phyloP scores from a whole-genome alignment of 2,329 filamentous ascomycete species.

The Paracorniculantispora psalliotae region DNA sequence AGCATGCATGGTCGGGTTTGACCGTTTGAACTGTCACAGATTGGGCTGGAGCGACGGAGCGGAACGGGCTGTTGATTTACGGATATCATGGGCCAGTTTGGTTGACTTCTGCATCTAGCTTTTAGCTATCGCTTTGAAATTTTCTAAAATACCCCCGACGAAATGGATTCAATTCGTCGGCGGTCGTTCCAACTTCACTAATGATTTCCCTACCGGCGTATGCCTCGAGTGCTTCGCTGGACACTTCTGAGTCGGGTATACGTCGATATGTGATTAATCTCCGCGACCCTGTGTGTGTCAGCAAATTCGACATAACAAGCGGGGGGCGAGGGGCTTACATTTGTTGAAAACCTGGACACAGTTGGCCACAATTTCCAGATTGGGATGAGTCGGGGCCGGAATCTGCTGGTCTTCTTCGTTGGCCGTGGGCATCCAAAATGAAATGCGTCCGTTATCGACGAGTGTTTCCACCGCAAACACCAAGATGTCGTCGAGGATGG shows the following conservation, averaged over 20 bases:
- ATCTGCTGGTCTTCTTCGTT: slow-evolving; percentile 75
- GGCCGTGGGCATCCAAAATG: slow-evolving; percentile 96
- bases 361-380: slow-evolving; percentile 65
- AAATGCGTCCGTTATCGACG: slow-evolving; percentile 72
- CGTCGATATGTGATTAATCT: slow-evolving; percentile 82
- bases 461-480: slow-evolving; percentile 73
- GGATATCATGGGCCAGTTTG: slow-evolving; percentile 7
- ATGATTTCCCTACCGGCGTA: slow-evolving; percentile 27
- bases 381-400: slow-evolving; percentile 69
- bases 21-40: not conserved
- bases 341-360: slow-evolving; percentile 87
- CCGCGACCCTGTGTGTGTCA: slow-evolving; percentile 63
- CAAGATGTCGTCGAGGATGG: slow-evolving; percentile 86
- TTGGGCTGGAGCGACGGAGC: slow-evolving; percentile 9
- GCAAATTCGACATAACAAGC: not conserved
- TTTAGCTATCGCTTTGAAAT: slow-evolving; percentile 35
- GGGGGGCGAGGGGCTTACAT: slow-evolving; percentile 51
- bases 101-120: slow-evolving; percentile 20
- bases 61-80: slow-evolving; percentile 4
- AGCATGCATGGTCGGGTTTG: slow-evolving; percentile 7
- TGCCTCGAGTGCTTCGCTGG: slow-evolving; percentile 34
- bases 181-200: slow-evolving; percentile 41
- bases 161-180: slow-evolving; percentile 57
- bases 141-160: slow-evolving; percentile 54
- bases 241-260: slow-evolving; percentile 55